These are phyloP conservation scores for Russula brevipes DNA, from an alignment of 768 basidiomycete genomes.

Conservation along the genomic window DNA sequence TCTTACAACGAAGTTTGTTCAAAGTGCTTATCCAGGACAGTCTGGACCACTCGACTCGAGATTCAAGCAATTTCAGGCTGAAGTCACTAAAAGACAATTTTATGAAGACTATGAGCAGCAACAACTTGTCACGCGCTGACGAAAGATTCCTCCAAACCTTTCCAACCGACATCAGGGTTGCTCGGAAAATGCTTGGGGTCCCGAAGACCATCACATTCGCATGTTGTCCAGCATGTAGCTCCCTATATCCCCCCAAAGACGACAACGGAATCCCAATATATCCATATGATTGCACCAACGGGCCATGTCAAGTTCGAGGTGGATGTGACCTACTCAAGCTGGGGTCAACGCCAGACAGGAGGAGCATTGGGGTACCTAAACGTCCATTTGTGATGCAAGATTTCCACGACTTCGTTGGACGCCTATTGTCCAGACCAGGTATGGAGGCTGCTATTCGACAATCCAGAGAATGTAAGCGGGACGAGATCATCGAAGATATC, in stretches of 20 bases:
- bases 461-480: neutral
- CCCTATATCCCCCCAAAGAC: neutral
- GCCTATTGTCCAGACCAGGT: neutral
- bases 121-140: neutral
- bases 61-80: neutral
- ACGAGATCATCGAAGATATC: neutral
- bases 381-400: neutral
- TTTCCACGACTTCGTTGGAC: neutral
- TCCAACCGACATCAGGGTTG: neutral
- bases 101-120: neutral
- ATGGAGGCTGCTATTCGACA: neutral
- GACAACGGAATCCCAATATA: neutral
- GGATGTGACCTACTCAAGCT: neutral
- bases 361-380: neutral
- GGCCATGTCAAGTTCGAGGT: neutral
- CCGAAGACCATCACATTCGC: neutral
- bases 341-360: neutral
- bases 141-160: neutral
- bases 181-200: neutral
- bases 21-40: constrained; percentile 1
- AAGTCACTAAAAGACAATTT: neutral
- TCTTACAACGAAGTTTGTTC: neutral
- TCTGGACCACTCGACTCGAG: neutral
- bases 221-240: constrained; percentile 1
- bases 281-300: neutral